These are phyloP conservation scores for Aspergillus homomorphus DNA, from an alignment of 495 filamentous ascomycete species.

Conservation along the genomic window DNA sequence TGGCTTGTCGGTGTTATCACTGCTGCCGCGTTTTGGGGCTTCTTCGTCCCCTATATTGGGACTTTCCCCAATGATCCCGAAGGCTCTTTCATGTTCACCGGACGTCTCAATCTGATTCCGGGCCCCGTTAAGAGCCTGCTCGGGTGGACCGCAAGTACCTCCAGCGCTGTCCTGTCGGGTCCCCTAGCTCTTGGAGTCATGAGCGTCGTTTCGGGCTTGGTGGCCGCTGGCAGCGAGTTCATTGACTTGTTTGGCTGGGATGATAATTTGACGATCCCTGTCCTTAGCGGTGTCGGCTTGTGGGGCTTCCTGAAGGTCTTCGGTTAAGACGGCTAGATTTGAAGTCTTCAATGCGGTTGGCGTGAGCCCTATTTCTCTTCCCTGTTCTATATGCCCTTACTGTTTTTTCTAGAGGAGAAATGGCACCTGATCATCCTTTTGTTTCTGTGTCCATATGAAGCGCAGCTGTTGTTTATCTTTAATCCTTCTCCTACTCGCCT, in stretches of 20 bases:
- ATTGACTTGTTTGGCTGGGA: slow-evolving; percentile 90
- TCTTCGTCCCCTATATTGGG: slow-evolving; percentile 66
- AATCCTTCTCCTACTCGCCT: not conserved
- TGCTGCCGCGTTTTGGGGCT: slow-evolving; percentile 84
- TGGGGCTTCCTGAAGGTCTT: slow-evolving; percentile 94
- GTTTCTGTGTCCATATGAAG: not conserved
- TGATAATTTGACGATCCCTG: slow-evolving; percentile 95
- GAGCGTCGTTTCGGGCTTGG: slow-evolving; percentile 81
- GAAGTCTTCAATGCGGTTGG: not conserved
- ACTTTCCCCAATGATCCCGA: slow-evolving; percentile 63
- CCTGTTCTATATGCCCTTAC: not conserved
- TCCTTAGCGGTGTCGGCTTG: slow-evolving; percentile 83
- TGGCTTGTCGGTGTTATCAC: slow-evolving; percentile 76
- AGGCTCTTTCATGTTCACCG: slow-evolving; percentile 77
- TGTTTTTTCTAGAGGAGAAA: not conserved
- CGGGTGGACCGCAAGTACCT: slow-evolving; percentile 41
- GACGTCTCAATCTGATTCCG: slow-evolving; percentile 61
- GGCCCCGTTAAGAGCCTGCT: slow-evolving; percentile 47
- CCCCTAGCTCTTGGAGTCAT: slow-evolving; percentile 75
- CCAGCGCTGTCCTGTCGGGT: slow-evolving; percentile 55
- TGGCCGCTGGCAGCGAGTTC: slow-evolving; percentile 85
- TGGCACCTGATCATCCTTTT: not conserved
- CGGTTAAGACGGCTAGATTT: slow-evolving; percentile 40
- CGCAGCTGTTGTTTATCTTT: not conserved
- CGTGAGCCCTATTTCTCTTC: not conserved